Percentiles rank a stretch among this genome's conserved stretches.
phyloP scores from a whole-genome alignment of 129 eudicot species.

The Centrapalus pauciflorus region DNA sequence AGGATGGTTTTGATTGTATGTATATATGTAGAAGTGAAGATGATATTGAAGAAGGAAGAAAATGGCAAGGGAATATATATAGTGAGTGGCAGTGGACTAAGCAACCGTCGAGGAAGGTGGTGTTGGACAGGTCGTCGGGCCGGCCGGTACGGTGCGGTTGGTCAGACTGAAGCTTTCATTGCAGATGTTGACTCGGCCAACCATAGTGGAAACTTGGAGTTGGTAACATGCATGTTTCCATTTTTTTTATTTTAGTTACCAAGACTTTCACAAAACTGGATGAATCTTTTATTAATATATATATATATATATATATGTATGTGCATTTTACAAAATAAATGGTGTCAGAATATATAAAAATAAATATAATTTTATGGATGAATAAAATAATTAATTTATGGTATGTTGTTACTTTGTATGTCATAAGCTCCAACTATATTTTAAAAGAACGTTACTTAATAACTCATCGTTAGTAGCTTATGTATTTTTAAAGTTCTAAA shows the following conservation, averaged over 20 bases:
- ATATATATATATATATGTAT: no score
- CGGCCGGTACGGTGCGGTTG: not conserved
- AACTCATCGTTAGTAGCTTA: no score
- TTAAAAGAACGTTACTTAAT: no score
- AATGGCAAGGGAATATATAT: not conserved
- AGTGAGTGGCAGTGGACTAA: not conserved
- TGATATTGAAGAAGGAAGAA: not conserved
- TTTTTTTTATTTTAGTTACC: not conserved
- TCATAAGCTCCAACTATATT: no score
- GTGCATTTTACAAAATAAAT: no score
- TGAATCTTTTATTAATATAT: no score
- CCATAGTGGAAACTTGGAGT: slow-evolving; percentile 6
- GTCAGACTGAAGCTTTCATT: not conserved
- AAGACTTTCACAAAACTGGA: no score
- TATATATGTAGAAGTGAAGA: not conserved
- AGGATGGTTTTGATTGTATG: not conserved
- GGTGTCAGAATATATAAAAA: no score
- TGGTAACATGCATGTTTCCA: not conserved
- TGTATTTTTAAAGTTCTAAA: no score
- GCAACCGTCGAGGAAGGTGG: not conserved
- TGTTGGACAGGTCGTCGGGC: not conserved
- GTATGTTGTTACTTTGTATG: no score
- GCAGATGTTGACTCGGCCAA: slow-evolving; percentile 10
- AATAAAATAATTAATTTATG: no score
- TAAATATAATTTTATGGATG: no score